Percentiles rank a stretch among this genome's conserved stretches.
Evolutionary conservation across 2,329 filamentous ascomycete genomes (phyloP).

Genomic region (Orbilia quercus): DNA sequence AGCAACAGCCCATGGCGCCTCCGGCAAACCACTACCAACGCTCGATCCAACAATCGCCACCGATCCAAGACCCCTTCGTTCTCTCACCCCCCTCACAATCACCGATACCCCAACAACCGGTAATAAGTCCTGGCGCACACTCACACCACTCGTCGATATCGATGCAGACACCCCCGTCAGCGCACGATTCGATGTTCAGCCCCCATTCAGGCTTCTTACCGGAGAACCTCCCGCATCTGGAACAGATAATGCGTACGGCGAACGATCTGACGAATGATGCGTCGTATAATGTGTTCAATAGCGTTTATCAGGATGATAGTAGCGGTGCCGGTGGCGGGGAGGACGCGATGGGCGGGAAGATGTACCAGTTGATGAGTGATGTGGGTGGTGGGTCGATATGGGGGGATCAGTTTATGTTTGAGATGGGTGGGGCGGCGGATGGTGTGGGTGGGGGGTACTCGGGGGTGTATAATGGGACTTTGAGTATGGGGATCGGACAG

Average conservation of each 20-base stretch:
- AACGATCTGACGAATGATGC: conserved; percentile 41
- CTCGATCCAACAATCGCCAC: conserved; percentile 46
- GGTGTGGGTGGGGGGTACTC: conserved; percentile 9
- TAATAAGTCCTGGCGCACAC: conserved; percentile 51
- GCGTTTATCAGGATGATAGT: conserved; percentile 45
- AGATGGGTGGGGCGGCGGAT: conserved; percentile 19
- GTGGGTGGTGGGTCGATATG: conserved; percentile 52
- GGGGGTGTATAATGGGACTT: conserved; percentile 34
- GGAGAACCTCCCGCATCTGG: conserved; percentile 43
- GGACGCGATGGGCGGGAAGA: conserved; percentile 52
- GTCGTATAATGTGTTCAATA: conserved; percentile 53
- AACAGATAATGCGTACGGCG: conserved; percentile 53
- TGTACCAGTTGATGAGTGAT: conserved; percentile 54
- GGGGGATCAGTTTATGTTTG: conserved; percentile 55
- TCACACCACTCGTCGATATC: conserved; percentile 50
- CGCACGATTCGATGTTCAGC: conserved; percentile 44
- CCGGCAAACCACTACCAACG: conserved; percentile 39
- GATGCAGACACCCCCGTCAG: conserved; percentile 46
- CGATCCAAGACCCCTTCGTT: conserved; percentile 53
- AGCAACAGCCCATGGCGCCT: conserved; percentile 41
- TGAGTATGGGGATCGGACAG: conserved; percentile 42
- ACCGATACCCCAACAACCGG: conserved; percentile 38
- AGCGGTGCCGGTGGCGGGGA: conserved; percentile 24
- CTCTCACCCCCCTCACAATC: conserved; percentile 48
- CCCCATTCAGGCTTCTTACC: conserved; percentile 33